These are phyloP conservation scores for Fusarium torulosum DNA, from an alignment of 2,329 filamentous ascomycete genomes.

Conservation along the genomic window DNA sequence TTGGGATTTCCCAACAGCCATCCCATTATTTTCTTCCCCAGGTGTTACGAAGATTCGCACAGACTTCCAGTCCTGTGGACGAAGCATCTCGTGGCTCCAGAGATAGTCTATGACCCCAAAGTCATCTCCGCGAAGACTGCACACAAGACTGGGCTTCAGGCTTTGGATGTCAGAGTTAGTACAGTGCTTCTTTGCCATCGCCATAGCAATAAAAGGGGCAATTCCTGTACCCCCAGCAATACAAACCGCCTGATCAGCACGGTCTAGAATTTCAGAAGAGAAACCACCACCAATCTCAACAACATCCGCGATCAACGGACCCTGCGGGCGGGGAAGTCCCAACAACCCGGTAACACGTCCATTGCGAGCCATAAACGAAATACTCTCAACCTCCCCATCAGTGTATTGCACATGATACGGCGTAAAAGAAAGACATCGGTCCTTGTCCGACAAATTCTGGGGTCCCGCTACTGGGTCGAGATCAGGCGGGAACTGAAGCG, in stretches of 20 bases:
- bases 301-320: neutral
- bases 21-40: neutral
- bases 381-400: neutral
- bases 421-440: constrained; percentile 17
- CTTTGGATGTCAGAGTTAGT: rapidly evolving
- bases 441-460: constrained; percentile 13
- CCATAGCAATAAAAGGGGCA: constrained; percentile 9
- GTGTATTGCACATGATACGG: constrained; percentile 3
- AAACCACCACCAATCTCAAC: constrained; percentile 13
- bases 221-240: constrained; percentile 8
- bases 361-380: constrained; percentile 16
- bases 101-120: constrained; percentile 9
- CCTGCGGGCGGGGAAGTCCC: constrained; percentile 8
- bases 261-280: rapidly evolving
- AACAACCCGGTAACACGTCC: constrained; percentile 17
- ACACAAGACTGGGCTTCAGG: neutral
- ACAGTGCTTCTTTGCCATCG: neutral
- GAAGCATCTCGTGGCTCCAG: neutral
- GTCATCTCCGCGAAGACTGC: constrained; percentile 8
- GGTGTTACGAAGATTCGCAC: constrained; percentile 4
- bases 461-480: constrained; percentile 21
- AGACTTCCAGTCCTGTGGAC: neutral
- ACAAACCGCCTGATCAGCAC: rapidly evolving
- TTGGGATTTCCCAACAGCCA: neutral
- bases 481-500: constrained; percentile 15